Percentiles rank a stretch among this genome's conserved stretches.
These are phyloP conservation scores for Penicillium psychrofluorescens DNA, from an alignment of 495 filamentous ascomycete species.

Conservation along the genomic window DNA sequence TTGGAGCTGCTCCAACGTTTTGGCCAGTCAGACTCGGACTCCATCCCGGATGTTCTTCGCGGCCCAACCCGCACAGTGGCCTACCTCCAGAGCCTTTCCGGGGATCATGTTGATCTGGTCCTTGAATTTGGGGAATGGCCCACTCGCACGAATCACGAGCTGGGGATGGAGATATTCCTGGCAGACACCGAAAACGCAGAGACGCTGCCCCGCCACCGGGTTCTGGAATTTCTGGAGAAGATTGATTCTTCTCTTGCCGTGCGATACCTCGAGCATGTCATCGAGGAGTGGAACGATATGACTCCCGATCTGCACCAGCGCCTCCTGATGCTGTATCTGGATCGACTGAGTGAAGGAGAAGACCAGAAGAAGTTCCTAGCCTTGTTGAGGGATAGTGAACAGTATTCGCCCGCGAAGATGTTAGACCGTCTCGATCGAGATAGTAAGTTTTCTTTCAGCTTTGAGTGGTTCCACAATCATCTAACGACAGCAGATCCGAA, in stretches of 20 bases:
- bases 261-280: conserved; percentile 85
- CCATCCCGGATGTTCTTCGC: conserved; percentile 1
- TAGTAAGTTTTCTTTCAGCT: conserved; percentile 44
- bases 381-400: conserved; percentile 67
- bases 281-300: conserved; percentile 76
- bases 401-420: conserved; percentile 74
- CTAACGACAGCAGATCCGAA: conserved; percentile 53
- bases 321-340: conserved; percentile 69
- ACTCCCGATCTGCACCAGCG: conserved; percentile 82
- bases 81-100: conserved; percentile 85
- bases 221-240: conserved; percentile 63
- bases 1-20: conserved; percentile 77
- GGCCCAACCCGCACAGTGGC: conserved; percentile 77
- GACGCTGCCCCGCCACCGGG: conserved; percentile 67
- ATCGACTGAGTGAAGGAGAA: conserved; percentile 38
- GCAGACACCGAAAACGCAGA: conserved; percentile 94
- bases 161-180: conserved; percentile 94
- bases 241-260: conserved; percentile 67
- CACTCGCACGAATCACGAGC: conserved; percentile 55
- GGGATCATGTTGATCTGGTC: conserved; percentile 84
- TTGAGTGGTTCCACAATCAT: background rate
- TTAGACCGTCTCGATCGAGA: conserved; percentile 70
- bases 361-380: conserved; percentile 59
- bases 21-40: conserved; percentile 58
- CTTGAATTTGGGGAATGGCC: conserved; percentile 92